Evolutionary conservation across 1,284 basidiomycete species (phyloP).

Genomic region (Macrocystidia cucumis): DNA sequence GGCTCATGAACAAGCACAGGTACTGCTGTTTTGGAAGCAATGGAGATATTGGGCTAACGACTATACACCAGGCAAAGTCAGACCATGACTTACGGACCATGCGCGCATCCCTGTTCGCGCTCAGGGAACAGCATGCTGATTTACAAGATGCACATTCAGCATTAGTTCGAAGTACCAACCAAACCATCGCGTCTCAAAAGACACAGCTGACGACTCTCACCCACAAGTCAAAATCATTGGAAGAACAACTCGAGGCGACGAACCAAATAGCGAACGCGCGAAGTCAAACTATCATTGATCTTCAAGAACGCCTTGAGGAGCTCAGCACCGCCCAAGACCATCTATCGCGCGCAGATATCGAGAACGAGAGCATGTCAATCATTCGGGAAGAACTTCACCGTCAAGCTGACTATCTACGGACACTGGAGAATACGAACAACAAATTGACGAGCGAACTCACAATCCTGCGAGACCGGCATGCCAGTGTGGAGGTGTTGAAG

Average conservation of each 20-base stretch:
- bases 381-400: conserved; percentile 57
- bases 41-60: conserved; percentile 1
- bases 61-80: conserved; percentile 18
- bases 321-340: conserved; percentile 19
- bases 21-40: conserved; percentile 20
- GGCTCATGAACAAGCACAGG: conserved; percentile 45
- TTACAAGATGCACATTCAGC: conserved; percentile 42
- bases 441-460: conserved; percentile 48
- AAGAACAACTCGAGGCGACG: conserved; percentile 34
- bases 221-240: conserved; percentile 33
- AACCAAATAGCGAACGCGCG: conserved; percentile 34
- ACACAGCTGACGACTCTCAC: conserved; percentile 39
- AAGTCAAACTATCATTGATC: conserved; percentile 26
- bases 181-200: conserved; percentile 38
- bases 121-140: conserved; percentile 50
- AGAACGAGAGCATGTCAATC: conserved; percentile 45
- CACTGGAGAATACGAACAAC: conserved; percentile 57
- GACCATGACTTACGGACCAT: conserved; percentile 42
- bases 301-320: conserved; percentile 43
- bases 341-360: conserved; percentile 15
- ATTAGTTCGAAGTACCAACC: conserved; percentile 35
- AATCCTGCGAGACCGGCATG: conserved; percentile 43
- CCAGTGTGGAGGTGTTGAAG: conserved; percentile 59
- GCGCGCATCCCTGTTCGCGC: conserved; percentile 32
- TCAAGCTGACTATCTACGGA: conserved; percentile 52